These are phyloP conservation scores for Piper betle DNA, from an alignment of 164 flowering plant genomes.

Conservation along the genomic window DNA sequence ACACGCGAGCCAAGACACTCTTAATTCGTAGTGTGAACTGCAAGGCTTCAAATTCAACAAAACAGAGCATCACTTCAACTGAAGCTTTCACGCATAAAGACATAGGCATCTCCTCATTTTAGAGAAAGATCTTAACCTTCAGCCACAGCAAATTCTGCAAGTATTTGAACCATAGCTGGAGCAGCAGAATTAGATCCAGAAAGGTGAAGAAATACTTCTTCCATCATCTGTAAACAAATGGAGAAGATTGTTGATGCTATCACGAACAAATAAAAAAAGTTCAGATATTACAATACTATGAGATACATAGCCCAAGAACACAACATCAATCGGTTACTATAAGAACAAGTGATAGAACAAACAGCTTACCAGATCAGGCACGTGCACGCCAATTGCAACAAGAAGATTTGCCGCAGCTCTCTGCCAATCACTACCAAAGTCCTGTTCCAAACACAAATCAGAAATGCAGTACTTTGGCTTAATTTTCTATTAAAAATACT, in stretches of 20 bases:
- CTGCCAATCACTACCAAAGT: conserved; percentile 83
- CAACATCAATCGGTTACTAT: neutral
- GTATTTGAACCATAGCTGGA: conserved; percentile 91
- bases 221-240: conserved; percentile 68
- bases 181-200: conserved; percentile 60
- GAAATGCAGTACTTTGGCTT: neutral
- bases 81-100: conserved; percentile 3
- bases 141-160: conserved; percentile 86
- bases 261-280: neutral
- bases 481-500: no score
- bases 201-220: conserved; percentile 76
- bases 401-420: conserved; percentile 74
- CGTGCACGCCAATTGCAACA: conserved; percentile 79
- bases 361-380: conserved; percentile 82
- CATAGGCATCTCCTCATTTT: neutral
- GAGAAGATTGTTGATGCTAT: no score
- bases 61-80: conserved; percentile 14
- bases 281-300: neutral
- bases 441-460: conserved; percentile 24
- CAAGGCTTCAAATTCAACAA: conserved; percentile 42
- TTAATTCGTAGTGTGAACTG: conserved; percentile 83
- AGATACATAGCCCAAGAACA: neutral
- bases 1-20: conserved; percentile 71
- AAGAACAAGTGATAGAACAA: neutral
- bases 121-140: conserved; percentile 43